These are phyloP conservation scores for Clarireedia paspali DNA, from an alignment of 2,329 filamentous ascomycete genomes.

Conservation along the genomic window DNA sequence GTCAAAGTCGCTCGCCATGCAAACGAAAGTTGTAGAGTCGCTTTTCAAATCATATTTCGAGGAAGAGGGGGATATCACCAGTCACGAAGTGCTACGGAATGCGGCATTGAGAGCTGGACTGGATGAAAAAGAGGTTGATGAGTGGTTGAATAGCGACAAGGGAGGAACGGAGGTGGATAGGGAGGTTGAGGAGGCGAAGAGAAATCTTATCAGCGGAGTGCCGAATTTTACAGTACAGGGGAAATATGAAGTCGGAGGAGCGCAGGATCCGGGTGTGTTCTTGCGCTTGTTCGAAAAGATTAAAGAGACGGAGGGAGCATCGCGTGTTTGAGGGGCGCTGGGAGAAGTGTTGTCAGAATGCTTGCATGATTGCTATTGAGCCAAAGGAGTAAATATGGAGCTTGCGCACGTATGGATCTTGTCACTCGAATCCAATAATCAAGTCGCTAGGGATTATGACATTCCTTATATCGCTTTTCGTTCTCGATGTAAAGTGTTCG, in stretches of 20 bases:
- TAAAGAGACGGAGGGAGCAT: constrained; percentile 25
- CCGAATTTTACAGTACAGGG: constrained; percentile 70
- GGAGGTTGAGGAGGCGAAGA: constrained; percentile 30
- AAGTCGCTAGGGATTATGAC: no score
- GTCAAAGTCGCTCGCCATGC: constrained; percentile 41
- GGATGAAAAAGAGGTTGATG: constrained; percentile 42
- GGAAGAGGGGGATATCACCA: constrained; percentile 55
- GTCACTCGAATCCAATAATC: no score
- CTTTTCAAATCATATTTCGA: constrained; percentile 63
- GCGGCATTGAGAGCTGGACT: constrained; percentile 49
- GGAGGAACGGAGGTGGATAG: constrained; percentile 40
- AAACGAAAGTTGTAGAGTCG: constrained; percentile 53
- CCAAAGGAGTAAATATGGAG: not conserved
- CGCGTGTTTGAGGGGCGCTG: constrained; percentile 12
- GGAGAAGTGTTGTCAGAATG: not conserved
- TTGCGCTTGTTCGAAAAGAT: constrained; percentile 56
- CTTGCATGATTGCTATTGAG: not conserved
- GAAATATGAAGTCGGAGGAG: constrained; percentile 59
- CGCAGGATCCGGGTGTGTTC: constrained; percentile 62
- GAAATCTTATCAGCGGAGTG: constrained; percentile 54
- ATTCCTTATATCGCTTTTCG: no score
- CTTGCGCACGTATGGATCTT: not conserved
- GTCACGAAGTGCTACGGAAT: constrained; percentile 41
- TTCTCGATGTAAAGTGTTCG: no score
- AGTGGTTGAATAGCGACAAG: constrained; percentile 44